Evolutionary conservation across 208 protist species (phyloP).

Genomic region (Lotmaria passim): DNA sequence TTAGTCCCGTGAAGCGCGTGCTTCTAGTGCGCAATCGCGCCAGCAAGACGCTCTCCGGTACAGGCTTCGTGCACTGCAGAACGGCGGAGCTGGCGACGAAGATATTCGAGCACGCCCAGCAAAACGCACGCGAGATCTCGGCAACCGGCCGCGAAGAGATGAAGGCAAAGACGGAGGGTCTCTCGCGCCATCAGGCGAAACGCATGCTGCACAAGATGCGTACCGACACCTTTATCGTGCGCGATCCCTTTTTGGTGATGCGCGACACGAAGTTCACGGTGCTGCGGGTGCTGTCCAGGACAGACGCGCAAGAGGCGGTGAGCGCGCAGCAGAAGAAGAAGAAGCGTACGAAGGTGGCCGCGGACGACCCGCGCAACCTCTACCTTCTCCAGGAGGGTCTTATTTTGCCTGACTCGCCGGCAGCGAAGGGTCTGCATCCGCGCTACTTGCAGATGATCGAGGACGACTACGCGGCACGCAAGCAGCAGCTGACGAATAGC

Average conservation of each 20-base stretch:
- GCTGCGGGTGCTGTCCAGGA: slow-evolving; percentile 77
- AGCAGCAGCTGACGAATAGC: slow-evolving; percentile 86
- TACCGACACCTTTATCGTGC: slow-evolving; percentile 58
- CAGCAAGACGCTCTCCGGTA: slow-evolving; percentile 78
- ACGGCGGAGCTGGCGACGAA: slow-evolving; percentile 64
- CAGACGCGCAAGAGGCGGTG: slow-evolving; percentile 80
- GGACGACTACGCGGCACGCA: slow-evolving; percentile 83
- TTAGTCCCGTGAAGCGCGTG: slow-evolving; percentile 76
- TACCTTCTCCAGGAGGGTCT: slow-evolving; percentile 90
- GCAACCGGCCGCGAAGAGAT: slow-evolving; percentile 65
- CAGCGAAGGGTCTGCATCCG: slow-evolving; percentile 78
- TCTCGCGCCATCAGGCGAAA: slow-evolving; percentile 88
- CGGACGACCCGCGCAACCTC: slow-evolving; percentile 89
- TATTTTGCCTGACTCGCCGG: slow-evolving; percentile 75
- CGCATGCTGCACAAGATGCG: slow-evolving; percentile 79
- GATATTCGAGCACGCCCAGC: slow-evolving; percentile 83
- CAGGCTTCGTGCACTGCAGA: slow-evolving; percentile 88
- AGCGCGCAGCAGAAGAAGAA: slow-evolving; percentile 87
- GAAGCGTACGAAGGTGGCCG: slow-evolving; percentile 88
- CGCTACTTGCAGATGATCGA: slow-evolving; percentile 87
- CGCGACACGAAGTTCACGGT: slow-evolving; percentile 88
- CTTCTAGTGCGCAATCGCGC: slow-evolving; percentile 83
- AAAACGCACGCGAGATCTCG: slow-evolving; percentile 88
- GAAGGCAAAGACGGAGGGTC: slow-evolving; percentile 68
- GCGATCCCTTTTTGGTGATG: slow-evolving; percentile 86